A percentile compares a stretch with the other conserved stretches of the same genome.
Evolutionary conservation across 768 basidiomycete genomes (phyloP).

Genomic region (Roridomyces roridus): DNA sequence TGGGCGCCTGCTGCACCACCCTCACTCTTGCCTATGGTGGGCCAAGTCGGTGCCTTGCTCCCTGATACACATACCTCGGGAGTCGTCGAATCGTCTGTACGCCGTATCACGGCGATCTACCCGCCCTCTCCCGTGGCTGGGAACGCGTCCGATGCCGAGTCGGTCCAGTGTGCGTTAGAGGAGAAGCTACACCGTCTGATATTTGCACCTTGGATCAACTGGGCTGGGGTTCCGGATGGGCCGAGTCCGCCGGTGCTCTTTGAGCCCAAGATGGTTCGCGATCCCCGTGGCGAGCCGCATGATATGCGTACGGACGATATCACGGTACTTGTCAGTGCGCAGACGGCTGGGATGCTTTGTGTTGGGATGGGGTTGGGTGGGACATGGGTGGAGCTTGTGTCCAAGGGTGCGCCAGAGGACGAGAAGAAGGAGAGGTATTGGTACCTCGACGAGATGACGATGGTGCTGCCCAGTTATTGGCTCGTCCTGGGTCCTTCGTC

Average conservation of each 20-base stretch:
- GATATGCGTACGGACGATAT: slow-evolving; percentile 65
- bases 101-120: background rate
- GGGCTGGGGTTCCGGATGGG: too few species aligned
- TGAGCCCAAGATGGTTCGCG: too few species aligned
- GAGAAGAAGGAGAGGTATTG: too few species aligned
- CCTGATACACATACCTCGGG: background rate
- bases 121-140: background rate
- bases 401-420: too few species aligned
- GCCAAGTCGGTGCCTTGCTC: background rate
- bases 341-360: slow-evolving; percentile 45
- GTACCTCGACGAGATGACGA: slow-evolving; percentile 50
- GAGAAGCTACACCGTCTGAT: background rate
- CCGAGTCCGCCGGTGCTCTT: too few species aligned
- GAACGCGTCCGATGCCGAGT: background rate
- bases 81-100: background rate
- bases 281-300: slow-evolving; percentile 38
- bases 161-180: background rate
- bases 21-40: background rate
- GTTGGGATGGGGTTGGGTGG: slow-evolving; percentile 68
- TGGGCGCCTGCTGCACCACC: background rate
- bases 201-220: background rate
- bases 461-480: slow-evolving; percentile 48
- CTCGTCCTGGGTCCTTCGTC: too few species aligned
- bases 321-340: slow-evolving; percentile 59
- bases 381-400: slow-evolving; percentile 73